These are phyloP conservation scores for Termitomyces heimii DNA, from an alignment of 768 basidiomycete species.

Conservation along the genomic window DNA sequence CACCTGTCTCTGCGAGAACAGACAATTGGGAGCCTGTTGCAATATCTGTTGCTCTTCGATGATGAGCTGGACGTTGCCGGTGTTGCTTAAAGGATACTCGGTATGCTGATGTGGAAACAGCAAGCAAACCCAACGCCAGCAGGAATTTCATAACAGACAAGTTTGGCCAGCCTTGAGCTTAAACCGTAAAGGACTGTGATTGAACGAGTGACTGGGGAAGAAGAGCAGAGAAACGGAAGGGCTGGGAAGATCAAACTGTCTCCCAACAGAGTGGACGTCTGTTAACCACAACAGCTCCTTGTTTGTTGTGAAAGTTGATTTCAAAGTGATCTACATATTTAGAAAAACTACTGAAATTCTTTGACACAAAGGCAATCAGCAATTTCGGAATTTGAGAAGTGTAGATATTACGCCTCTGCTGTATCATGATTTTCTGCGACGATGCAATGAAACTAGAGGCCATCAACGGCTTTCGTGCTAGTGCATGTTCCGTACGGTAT, in stretches of 20 bases:
- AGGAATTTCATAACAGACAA: slow-evolving; percentile 34
- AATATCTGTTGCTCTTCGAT: slow-evolving; percentile 29
- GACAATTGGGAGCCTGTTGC: slow-evolving; percentile 25
- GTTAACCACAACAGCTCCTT: slow-evolving; percentile 10
- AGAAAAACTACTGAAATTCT: not conserved
- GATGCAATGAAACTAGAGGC: not conserved
- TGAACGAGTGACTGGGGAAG: slow-evolving; percentile 15
- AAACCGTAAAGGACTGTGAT: slow-evolving; percentile 11
- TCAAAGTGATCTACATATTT: not conserved
- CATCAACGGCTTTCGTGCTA: not conserved
- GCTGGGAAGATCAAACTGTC: not conserved
- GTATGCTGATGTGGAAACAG: slow-evolving; percentile 36
- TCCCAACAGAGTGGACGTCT: slow-evolving; percentile 5
- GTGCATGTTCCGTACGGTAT: not conserved
- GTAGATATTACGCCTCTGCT: not conserved
- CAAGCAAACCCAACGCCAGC: slow-evolving; percentile 29
- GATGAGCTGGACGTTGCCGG: slow-evolving; percentile 25
- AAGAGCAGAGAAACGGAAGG: slow-evolving; percentile 9
- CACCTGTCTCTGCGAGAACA: slow-evolving; percentile 24
- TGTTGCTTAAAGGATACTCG: slow-evolving; percentile 42
- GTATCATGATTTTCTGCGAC: not conserved
- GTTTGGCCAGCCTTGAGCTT: not conserved
- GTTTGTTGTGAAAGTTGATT: slow-evolving; percentile 13
- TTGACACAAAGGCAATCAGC: not conserved
- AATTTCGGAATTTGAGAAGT: not conserved